Conservation (phyloP, 352 stramenopile species). For the Pythium brachiatum region DNA sequence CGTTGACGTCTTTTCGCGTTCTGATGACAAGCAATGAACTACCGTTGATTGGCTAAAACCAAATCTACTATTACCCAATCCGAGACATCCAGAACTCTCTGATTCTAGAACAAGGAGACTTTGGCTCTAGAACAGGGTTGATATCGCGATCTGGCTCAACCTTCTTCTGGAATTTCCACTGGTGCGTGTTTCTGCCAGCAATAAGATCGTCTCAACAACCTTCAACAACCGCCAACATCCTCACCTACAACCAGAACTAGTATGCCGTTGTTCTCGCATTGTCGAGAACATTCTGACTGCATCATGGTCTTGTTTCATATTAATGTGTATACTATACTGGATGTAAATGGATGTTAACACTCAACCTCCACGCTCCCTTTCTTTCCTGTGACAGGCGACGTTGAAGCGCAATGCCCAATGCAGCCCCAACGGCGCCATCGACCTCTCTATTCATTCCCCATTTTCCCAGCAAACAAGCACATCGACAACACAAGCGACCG, state of each 20-base stretch:
- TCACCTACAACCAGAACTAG: background rate
- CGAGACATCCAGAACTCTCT: too few relatives aligned
- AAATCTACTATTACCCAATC: too few relatives aligned
- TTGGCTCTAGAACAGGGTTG: too few relatives aligned
- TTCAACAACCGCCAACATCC: slow-evolving; percentile 10
- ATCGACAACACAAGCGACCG: slow-evolving; percentile 1
- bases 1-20: too few relatives aligned
- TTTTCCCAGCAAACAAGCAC: slow-evolving; percentile 17
- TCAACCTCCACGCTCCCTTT: slow-evolving; percentile 4
- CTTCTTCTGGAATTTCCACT: slow-evolving; percentile 1
- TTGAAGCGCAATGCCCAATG: background rate
- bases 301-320: background rate
- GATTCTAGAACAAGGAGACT: too few relatives aligned
- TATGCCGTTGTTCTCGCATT: slow-evolving; percentile 8
- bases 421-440: background rate
- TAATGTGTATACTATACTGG: slow-evolving; percentile 3
- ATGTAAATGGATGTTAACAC: slow-evolving; percentile 14
- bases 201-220: background rate
- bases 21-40: too few relatives aligned
- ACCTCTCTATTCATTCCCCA: slow-evolving; percentile 8
- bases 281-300: slow-evolving; percentile 18
- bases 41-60: too few relatives aligned
- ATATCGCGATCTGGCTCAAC: background rate
- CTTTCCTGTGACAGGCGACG: background rate
- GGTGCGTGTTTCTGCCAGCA: slow-evolving; percentile 7